phyloP scores from a whole-genome alignment of 164 flowering plant species.

The Umbilicus rupestris region DNA sequence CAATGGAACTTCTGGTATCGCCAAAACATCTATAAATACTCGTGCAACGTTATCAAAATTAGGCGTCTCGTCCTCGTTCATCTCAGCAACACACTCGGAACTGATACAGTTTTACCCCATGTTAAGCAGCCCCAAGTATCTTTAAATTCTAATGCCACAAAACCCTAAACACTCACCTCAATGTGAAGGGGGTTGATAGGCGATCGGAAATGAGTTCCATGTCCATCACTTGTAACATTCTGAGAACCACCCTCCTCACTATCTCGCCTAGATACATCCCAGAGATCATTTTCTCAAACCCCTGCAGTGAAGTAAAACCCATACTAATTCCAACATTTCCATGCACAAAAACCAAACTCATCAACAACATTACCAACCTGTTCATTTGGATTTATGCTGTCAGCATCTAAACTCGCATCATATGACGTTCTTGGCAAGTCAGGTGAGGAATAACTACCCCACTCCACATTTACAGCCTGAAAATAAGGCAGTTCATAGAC shows the following conservation, averaged over 20 bases:
- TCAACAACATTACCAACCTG: slow-evolving; percentile 54
- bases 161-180: slow-evolving; percentile 42
- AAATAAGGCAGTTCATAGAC: not conserved
- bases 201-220: slow-evolving; percentile 41
- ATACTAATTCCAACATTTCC: not conserved
- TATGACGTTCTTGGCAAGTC: slow-evolving; percentile 80
- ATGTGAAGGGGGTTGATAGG: slow-evolving; percentile 41
- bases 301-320: slow-evolving; percentile 44
- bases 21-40: not conserved
- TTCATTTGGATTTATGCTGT: slow-evolving; percentile 73
- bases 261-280: slow-evolving; percentile 97
- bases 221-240: slow-evolving; percentile 65
- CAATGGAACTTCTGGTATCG: slow-evolving; percentile 36
- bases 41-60: not conserved
- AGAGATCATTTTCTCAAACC: slow-evolving; percentile 95
- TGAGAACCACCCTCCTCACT: slow-evolving; percentile 74
- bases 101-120: not conserved
- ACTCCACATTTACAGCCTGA: slow-evolving; percentile 87
- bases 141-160: not conserved
- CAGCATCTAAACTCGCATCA: slow-evolving; percentile 68
- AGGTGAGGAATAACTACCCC: slow-evolving; percentile 88
- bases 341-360: not conserved
- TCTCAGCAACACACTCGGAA: not conserved
- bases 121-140: no score
- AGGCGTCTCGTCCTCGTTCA: not conserved